A percentile compares a stretch with the other conserved stretches of the same genome.
Evolutionary conservation across 768 basidiomycete species (phyloP).

Genomic region (Mrakia blollopis): DNA sequence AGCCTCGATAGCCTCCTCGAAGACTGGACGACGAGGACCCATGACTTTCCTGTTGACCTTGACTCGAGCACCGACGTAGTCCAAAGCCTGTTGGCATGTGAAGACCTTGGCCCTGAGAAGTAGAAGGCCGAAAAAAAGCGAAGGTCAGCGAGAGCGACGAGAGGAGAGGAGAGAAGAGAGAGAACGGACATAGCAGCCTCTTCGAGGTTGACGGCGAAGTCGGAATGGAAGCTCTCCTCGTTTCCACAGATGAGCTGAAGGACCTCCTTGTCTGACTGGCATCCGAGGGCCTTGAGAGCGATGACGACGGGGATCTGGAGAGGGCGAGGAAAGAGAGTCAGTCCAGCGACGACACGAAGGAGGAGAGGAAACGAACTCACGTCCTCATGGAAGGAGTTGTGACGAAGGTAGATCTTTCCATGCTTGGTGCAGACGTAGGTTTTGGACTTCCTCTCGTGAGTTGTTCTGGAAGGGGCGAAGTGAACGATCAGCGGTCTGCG

Average conservation of each 20-base stretch:
- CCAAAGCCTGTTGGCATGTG: constrained; percentile 87
- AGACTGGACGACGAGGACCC: constrained; percentile 59
- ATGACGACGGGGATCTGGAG: constrained; percentile 76
- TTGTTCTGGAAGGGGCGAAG: constrained; percentile 39
- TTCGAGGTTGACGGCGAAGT: constrained; percentile 87
- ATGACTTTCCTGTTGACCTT: constrained; percentile 76
- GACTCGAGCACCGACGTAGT: constrained; percentile 89
- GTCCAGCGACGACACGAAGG: background rate
- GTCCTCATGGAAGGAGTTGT: constrained; percentile 96
- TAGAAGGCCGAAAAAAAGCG: constrained; percentile 1
- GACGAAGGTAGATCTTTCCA: constrained; percentile 87
- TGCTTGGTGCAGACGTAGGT: constrained; percentile 96
- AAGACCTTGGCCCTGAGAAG: constrained; percentile 52
- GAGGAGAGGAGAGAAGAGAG: background rate
- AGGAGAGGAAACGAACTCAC: background rate
- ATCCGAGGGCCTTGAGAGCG: constrained; percentile 91
- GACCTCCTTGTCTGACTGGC: constrained; percentile 97
- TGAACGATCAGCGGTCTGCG: constrained; percentile 46
- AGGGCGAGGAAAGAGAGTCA: constrained; percentile 1
- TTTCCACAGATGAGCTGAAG: constrained; percentile 87
- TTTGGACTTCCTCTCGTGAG: constrained; percentile 73
- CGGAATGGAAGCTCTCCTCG: constrained; percentile 75
- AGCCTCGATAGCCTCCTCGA: constrained; percentile 94
- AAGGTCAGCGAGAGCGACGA: background rate
- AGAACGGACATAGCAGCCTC: constrained; percentile 68